Percentiles rank a stretch among this genome's conserved stretches.
These are phyloP conservation scores for Pleurozium schreberi DNA, from an alignment of 225 moss, liverwort and hornwort genomes.

Conservation along the genomic window DNA sequence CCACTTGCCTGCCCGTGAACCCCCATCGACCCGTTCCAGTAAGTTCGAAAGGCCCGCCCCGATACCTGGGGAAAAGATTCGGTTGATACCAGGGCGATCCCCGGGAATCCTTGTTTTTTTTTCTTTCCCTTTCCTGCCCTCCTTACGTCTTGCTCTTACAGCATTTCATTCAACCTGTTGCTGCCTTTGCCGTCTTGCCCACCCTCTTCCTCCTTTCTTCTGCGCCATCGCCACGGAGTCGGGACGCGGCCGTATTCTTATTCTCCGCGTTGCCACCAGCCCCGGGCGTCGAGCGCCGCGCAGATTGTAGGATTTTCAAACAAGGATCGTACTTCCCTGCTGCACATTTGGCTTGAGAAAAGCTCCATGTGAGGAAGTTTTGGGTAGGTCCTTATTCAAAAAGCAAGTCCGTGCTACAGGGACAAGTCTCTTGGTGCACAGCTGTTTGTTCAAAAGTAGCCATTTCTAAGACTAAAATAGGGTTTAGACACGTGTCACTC, in stretches of 20 bases:
- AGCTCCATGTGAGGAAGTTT: neutral
- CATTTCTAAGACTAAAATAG: neutral
- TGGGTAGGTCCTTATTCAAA: neutral
- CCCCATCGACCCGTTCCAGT: neutral
- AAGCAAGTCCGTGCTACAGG: neutral
- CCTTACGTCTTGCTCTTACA: neutral
- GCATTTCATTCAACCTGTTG: neutral
- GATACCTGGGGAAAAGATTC: neutral
- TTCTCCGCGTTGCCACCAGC: neutral
- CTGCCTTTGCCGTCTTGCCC: neutral
- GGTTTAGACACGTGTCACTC: neutral
- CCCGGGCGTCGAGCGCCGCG: neutral
- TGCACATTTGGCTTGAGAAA: neutral
- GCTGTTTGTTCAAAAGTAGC: neutral
- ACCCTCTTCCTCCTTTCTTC: neutral
- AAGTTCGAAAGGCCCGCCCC: neutral
- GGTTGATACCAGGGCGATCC: neutral
- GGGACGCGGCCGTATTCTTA: neutral
- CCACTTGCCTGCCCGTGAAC: neutral
- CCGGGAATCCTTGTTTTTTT: neutral
- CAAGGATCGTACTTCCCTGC: neutral
- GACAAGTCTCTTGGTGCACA: neutral
- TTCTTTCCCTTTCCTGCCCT: neutral
- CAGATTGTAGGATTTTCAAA: neutral
- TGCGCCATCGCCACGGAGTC: neutral